Evolutionary conservation across 2,329 filamentous ascomycete species (phyloP).

Genomic region (Diaporthe citrichinensis): DNA sequence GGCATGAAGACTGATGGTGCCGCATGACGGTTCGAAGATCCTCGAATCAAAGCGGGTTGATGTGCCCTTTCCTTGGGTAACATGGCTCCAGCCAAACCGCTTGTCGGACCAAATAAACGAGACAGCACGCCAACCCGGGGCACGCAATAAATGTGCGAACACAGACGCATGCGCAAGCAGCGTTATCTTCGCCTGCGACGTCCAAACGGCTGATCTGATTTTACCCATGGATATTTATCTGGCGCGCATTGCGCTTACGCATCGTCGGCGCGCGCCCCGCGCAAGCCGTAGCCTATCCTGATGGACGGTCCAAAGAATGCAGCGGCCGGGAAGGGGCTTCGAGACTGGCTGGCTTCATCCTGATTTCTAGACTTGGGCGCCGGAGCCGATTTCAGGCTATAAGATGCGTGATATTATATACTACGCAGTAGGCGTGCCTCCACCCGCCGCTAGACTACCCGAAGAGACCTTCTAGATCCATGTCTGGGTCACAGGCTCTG

Average conservation of each 20-base stretch:
- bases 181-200: conserved; percentile 14
- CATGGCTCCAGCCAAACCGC: conserved; percentile 13
- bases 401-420: conserved; percentile 27
- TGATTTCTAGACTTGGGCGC: conserved; percentile 8
- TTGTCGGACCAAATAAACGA: conserved; percentile 26
- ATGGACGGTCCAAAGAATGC: background rate
- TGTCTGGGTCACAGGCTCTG: conserved; percentile 13
- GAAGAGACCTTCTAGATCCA: conserved; percentile 15
- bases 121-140: background rate
- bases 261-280: conserved; percentile 1
- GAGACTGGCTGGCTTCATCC: conserved; percentile 17
- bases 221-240: conserved; percentile 13
- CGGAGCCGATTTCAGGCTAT: conserved; percentile 29
- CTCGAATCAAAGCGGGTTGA: conserved; percentile 31
- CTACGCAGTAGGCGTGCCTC: conserved; percentile 8
- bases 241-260: conserved; percentile 31
- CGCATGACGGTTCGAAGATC: conserved; percentile 22
- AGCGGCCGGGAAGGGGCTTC: conserved; percentile 4
- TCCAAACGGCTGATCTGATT: conserved; percentile 5
- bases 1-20: conserved; percentile 18
- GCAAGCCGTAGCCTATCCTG: conserved; percentile 5
- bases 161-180: background rate
- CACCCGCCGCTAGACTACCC: conserved; percentile 32
- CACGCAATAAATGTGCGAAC: conserved; percentile 23
- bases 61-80: conserved; percentile 24